These are phyloP conservation scores for Sisymbrium altissimum DNA, from an alignment of 345 rosid species.

Conservation along the genomic window DNA sequence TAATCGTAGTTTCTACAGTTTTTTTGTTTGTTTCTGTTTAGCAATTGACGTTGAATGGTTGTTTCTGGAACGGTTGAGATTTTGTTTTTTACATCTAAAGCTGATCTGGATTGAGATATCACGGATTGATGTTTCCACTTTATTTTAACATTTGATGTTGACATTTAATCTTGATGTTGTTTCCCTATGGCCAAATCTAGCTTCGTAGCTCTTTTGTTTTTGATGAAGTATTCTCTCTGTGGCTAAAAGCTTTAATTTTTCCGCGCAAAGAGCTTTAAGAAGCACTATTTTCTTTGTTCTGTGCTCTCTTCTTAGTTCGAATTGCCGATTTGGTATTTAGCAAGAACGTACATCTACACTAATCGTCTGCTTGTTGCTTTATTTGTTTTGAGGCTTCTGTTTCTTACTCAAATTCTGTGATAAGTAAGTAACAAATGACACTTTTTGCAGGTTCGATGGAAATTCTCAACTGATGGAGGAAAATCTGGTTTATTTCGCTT, in stretches of 20 bases:
- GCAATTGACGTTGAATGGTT: neutral
- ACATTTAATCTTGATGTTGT: neutral
- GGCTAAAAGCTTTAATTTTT: neutral
- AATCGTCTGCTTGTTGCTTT: neutral
- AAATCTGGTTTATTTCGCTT: slow-evolving; percentile 23
- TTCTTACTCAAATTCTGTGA: neutral
- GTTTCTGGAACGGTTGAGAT: neutral
- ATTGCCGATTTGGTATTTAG: neutral
- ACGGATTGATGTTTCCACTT: neutral
- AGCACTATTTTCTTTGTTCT: slow-evolving; percentile 7
- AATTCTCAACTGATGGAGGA: slow-evolving; percentile 27
- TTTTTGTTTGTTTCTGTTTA: neutral
- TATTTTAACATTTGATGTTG: neutral
- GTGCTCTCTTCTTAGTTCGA: slow-evolving; percentile 5
- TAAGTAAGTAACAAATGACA: neutral
- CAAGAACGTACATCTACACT: neutral
- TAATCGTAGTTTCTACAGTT: neutral
- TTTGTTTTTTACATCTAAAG: neutral
- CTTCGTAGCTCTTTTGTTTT: neutral
- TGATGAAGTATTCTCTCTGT: neutral
- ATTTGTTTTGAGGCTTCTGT: neutral
- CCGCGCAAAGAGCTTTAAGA: neutral
- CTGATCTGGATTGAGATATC: neutral
- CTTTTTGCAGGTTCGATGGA: slow-evolving; percentile 47
- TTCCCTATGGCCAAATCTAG: neutral